Evolutionary conservation across 2,329 filamentous ascomycete species (phyloP), one percentile per base, ranked within the genome.

Genomic region (Macroventuria anomochaeta): DNA sequence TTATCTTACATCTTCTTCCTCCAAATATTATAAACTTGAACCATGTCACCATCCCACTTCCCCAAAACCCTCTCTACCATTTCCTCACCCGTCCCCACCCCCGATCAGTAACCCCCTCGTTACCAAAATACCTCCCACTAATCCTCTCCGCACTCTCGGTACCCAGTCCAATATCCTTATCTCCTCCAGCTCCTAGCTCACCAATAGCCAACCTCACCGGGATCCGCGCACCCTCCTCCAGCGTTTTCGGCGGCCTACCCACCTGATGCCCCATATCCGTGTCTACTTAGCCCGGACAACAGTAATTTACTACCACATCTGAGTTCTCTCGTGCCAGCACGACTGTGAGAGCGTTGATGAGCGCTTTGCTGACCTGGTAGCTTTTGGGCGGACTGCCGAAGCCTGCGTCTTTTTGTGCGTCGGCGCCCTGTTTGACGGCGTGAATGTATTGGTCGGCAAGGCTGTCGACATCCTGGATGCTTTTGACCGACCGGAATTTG

Each of bases 281-380:
- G 15, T 53, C 38, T 4, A 58, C 55, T 55, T 55, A 58, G 2
- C 55, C 58, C 1, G 55, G 58, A 52, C 62, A 66, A 47, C 59
- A 62, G 50, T 52, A 58, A 53, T 61, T 58, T 0, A 68, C 28
- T 15, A 31, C 6, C 10, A 58, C 51, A 6, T 31, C 15, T 15
- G 47, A 26, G 25, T 61, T 33, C 12, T 60, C 33, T 5, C 43
- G 34, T 5, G 63, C 57, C 10, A 67, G 37, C 0, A 65, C 53
- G 2, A 65, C 39, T 0, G 62, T 63, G 0, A 66, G 18, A 1
- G 59, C 53, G 20, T 62, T 65, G 25, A 61, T 41, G 0, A 62
- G 54, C n/a, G 62, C 59, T 43, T 66, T 66, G 25, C 63, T 67
- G n/a, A 65, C 60, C 33, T 66, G 58, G 10, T 66, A 67, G 8